phyloP scores from a whole-genome alignment of 2,329 filamentous ascomycete genomes.

The Emericellopsis cladophorae region DNA sequence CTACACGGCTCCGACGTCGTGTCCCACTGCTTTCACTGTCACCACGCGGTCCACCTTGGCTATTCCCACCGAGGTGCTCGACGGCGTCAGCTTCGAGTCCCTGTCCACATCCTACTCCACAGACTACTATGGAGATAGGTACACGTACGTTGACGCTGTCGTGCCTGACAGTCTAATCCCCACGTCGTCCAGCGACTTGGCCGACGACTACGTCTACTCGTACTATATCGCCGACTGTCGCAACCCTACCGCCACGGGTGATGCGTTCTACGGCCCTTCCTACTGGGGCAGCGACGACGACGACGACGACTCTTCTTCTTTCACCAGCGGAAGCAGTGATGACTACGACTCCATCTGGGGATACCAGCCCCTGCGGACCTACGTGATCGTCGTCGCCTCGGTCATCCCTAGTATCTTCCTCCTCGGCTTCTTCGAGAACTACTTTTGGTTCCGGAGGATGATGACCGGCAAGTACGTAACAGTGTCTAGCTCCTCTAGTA shows the following conservation, averaged over 20 bases:
- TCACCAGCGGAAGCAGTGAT: not conserved
- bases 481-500: too few relatives aligned
- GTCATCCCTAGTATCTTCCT: conserved; percentile 15
- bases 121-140: not conserved
- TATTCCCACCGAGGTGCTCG: conserved; percentile 1
- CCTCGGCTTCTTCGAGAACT: conserved; percentile 16
- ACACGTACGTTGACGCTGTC: not conserved
- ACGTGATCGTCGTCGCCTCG: conserved; percentile 12
- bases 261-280: not conserved
- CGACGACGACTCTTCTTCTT: not conserved
- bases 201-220: conserved; percentile 5
- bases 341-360: not conserved
- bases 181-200: not conserved
- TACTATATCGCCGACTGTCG: conserved; percentile 8
- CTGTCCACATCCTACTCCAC: conserved; percentile 1
- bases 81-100: not conserved
- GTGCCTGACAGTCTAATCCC: not conserved
- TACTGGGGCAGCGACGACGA: not conserved
- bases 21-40: conserved; percentile 14
- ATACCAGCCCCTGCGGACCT: conserved; percentile 2
- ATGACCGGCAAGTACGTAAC: conserved; percentile 12
- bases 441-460: conserved; percentile 16
- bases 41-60: conserved; percentile 6
- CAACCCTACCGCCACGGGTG: conserved; percentile 6
- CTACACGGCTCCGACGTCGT: conserved; percentile 13